Evolutionary conservation across 148 eudicot species (phyloP), one percentile per base, ranked within the genome.

Genomic region (Nyssa sinensis): DNA sequence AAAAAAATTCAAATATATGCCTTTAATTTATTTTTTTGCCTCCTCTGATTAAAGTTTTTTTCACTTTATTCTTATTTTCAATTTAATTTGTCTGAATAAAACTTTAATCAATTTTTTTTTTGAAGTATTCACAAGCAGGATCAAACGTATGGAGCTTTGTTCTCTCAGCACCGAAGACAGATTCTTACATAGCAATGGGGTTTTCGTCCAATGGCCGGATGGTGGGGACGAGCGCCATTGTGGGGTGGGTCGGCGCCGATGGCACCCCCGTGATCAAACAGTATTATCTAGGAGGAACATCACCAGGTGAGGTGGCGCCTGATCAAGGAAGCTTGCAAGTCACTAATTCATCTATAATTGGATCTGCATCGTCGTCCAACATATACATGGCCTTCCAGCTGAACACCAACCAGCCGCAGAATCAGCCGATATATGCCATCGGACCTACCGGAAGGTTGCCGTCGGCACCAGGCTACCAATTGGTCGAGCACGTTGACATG

Each of bases 161-260:
- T 21, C 84, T 94, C 28, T 92, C 96, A 7, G 91, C 89, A 14
- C 88, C 87, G 4, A 80, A 81, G 67, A 69, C 79, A 30, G 72
- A 85, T 28, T 29, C 83, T 0, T 90, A 89, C 74, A 62, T 92
- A 7, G 96, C 78, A 14, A 87, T 92, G 1, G 97, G 94, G 37
- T 92, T 90, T 73, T 95, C 97, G 0, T 78, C 81, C 13, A 66
- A 84, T 25, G 97, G 94, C 27, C 29, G 21, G 29, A 92, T 92
- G 97, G 80, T 84, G 2, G 93, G 89, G 10, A 87, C 96, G 19
- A 89, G 88, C 30, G 97, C 98, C 5, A 74, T 92, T 73, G 98
- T 92, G 16, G 98, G 97, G 10, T 95, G 96, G 98, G 49, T 80
- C 10, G 19, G 53, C 31, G 10, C 76, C 16, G 81, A 66, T 60